Evolutionary conservation across 2,329 filamentous ascomycete species (phyloP).

Genomic region (Orbilia blumenaviensis): DNA sequence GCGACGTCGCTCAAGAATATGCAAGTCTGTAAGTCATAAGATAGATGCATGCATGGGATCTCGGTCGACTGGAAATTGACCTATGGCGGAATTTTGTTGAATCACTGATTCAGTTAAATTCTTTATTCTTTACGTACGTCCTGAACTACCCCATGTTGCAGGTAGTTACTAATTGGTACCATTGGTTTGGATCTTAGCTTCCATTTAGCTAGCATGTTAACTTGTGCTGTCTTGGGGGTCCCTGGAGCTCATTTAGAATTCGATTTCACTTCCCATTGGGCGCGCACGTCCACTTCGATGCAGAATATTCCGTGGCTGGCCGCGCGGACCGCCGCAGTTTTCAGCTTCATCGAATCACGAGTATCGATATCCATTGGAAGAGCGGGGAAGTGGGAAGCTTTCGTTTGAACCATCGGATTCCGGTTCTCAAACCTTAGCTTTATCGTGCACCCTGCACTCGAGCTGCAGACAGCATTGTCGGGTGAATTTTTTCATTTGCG

Average conservation of each 20-base stretch:
- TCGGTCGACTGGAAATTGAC: slow-evolving; percentile 1
- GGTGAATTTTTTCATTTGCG: no score
- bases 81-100: slow-evolving; percentile 36
- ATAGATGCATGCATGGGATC: slow-evolving; percentile 7
- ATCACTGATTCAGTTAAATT: slow-evolving; percentile 1
- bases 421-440: not conserved
- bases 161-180: slow-evolving; percentile 9
- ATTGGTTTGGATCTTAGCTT: not conserved
- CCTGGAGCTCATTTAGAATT: slow-evolving; percentile 18
- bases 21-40: slow-evolving; percentile 4
- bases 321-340: slow-evolving; percentile 31
- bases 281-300: not conserved
- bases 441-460: slow-evolving; percentile 14
- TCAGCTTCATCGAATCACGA: not conserved
- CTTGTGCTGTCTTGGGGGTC: slow-evolving; percentile 3
- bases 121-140: slow-evolving; percentile 6
- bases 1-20: not conserved
- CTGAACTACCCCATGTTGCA: slow-evolving; percentile 6
- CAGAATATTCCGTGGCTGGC: slow-evolving; percentile 19
- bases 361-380: not conserved
- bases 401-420: not conserved
- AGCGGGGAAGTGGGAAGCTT: slow-evolving; percentile 23
- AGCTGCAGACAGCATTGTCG: not conserved
- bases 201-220: slow-evolving; percentile 1
- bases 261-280: slow-evolving; percentile 12